These are phyloP conservation scores for Tubosaeta brunneosetosa DNA, from an alignment of 768 basidiomycete genomes.

Conservation along the genomic window DNA sequence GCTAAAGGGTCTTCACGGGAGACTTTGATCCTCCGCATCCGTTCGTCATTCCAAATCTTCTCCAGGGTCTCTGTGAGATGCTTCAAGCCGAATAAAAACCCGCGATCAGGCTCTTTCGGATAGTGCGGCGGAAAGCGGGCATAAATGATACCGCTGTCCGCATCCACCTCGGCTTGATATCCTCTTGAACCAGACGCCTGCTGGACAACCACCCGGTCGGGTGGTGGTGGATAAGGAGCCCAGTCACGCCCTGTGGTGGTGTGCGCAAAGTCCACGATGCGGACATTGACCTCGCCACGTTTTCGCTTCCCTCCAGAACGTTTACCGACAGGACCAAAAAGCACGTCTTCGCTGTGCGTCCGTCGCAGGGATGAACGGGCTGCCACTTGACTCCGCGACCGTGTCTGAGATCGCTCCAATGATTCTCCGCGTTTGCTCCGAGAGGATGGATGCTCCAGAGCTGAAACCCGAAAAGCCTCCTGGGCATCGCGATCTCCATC, in stretches of 20 bases:
- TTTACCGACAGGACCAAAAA: slow-evolving; percentile 61
- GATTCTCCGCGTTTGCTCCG: slow-evolving; percentile 76
- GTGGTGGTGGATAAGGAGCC: slow-evolving; percentile 54
- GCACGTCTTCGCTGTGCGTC: slow-evolving; percentile 75
- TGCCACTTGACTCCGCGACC: slow-evolving; percentile 40
- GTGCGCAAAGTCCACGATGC: slow-evolving; percentile 97
- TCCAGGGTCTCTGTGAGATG: slow-evolving; percentile 73
- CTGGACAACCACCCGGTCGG: slow-evolving; percentile 35
- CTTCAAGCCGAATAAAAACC: slow-evolving; percentile 89
- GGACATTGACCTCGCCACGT: slow-evolving; percentile 90
- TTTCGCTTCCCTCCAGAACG: slow-evolving; percentile 63
- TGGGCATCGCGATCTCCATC: slow-evolving; percentile 92
- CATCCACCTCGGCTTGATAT: slow-evolving; percentile 79
- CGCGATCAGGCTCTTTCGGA: slow-evolving; percentile 84
- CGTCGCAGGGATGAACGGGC: slow-evolving; percentile 53
- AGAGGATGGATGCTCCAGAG: slow-evolving; percentile 58
- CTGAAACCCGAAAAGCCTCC: slow-evolving; percentile 59
- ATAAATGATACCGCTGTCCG: slow-evolving; percentile 75
- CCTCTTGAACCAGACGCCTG: slow-evolving; percentile 62
- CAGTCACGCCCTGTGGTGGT: slow-evolving; percentile 96
- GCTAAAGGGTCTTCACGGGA: slow-evolving; percentile 52
- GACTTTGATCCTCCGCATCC: slow-evolving; percentile 60
- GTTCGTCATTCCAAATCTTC: slow-evolving; percentile 85
- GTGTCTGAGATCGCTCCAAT: slow-evolving; percentile 51
- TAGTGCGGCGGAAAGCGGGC: slow-evolving; percentile 95